Evolutionary conservation across 352 stramenopile species (phyloP).

Genomic region (Phytophthora agathidicida): DNA sequence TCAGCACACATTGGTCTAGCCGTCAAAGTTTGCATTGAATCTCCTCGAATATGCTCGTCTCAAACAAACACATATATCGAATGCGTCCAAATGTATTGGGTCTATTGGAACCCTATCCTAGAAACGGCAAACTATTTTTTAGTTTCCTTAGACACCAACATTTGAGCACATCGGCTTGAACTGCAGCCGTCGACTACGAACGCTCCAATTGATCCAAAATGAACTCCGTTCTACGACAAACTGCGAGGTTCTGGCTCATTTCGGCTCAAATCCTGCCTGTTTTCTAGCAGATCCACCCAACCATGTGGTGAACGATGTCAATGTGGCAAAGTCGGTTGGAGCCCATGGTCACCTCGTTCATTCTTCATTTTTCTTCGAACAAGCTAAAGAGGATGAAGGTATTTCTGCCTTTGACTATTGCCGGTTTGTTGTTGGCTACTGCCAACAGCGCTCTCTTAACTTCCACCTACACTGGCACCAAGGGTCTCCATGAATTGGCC

Average conservation of each 20-base stretch:
- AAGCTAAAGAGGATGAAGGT: conserved; percentile 11
- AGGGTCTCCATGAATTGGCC: conserved; percentile 28
- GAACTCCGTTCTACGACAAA: not conserved
- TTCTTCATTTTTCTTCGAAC: conserved; percentile 8
- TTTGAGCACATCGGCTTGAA: conserved; percentile 1
- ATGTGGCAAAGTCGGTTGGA: conserved; percentile 1
- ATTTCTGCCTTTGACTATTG: conserved; percentile 11
- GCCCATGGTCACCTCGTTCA: conserved; percentile 7
- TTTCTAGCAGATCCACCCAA: conserved; percentile 13
- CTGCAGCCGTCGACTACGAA: not conserved
- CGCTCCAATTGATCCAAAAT: not conserved
- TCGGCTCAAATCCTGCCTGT: conserved; percentile 1
- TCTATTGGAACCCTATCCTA: too few relatives aligned
- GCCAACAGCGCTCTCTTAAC: conserved; percentile 14
- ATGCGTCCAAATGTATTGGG: too few relatives aligned
- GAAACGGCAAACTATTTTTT: too few relatives aligned
- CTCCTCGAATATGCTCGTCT: too few relatives aligned
- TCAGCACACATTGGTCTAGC: too few relatives aligned
- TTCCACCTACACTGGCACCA: conserved; percentile 28
- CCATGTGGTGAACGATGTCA: conserved; percentile 9
- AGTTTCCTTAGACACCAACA: too few relatives aligned
- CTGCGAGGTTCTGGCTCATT: conserved; percentile 1
- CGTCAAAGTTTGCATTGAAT: too few relatives aligned
- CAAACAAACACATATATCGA: too few relatives aligned
- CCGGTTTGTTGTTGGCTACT: conserved; percentile 9